Base-by-base conservation (phyloP, 345 rosid genomes). In the Ceriops zippeliana region DNA sequence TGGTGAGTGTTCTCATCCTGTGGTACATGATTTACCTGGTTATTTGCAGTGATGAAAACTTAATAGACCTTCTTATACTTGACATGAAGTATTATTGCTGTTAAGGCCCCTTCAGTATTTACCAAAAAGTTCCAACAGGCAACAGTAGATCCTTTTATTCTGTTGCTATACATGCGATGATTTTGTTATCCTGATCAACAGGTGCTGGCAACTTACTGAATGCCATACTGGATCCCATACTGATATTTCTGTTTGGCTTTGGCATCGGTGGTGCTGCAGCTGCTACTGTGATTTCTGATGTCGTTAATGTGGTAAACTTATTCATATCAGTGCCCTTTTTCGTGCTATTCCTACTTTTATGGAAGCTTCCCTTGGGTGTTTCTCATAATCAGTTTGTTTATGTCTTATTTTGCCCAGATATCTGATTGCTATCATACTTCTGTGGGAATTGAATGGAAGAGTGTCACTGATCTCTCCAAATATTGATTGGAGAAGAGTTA, bases 211-310 rank as follows among this genome's bases (percentile, higher is more conserved):
- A 84, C 73, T 70, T 91, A 56, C 78, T 93, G 54, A 93, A 88
- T 72, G 91, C 87, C 24, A 76, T 93, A 71, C 52, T 91, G 83
- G 98, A 83, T 83, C 84, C 89, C 17, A 78, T 91, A 70, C 80
- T 93, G 71, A 89, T 93, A 74, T 87, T 89, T 82, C 32, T 80
- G n/a, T 77, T 81, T 71, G 85, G 86, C 69, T 83, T 91, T 68
- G 96, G 97, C 63, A 77, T 89, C 73, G 79, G 85, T 59, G 98
- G 97, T 75, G 96, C 96, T 73, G 98, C 97, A 62, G 75, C 84
- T 76, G 82, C 98, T 72, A 88, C 96, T 4, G 96, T 93, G 87
- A 89, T 86, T 73, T 91, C 98, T 85, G 98, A 93, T 24, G 97
- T 91, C 78, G 69, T 51, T 72, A 75, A 67, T 89, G 85, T 83